A percentile compares a stretch with the other conserved stretches of the same genome.
These are phyloP conservation scores for Pleurotus cornucopiae DNA, from an alignment of 768 basidiomycete genomes.

Conservation along the genomic window DNA sequence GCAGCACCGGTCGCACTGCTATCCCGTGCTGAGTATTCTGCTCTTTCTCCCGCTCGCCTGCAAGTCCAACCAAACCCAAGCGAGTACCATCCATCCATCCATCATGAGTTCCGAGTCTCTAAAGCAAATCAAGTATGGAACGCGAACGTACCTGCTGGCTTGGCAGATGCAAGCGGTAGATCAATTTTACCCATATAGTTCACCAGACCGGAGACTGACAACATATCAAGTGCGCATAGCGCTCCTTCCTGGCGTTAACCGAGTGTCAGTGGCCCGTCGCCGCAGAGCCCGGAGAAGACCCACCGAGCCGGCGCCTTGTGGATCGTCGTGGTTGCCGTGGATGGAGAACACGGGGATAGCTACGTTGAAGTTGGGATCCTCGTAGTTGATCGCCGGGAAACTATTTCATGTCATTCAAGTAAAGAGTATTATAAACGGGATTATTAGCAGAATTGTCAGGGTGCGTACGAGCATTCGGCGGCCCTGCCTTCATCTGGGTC, in stretches of 20 bases:
- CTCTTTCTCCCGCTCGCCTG: too few species aligned
- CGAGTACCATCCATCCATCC: too few species aligned
- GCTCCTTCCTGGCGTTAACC: constrained; percentile 75
- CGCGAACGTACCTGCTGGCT: background rate
- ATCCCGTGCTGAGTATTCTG: constrained; percentile 58
- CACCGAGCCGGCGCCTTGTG: constrained; percentile 91
- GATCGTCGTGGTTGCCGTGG: constrained; percentile 99
- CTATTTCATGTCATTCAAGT: constrained; percentile 32
- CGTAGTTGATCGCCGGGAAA: constrained; percentile 96
- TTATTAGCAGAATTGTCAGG: background rate
- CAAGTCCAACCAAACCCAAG: too few species aligned
- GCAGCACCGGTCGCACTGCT: constrained; percentile 82
- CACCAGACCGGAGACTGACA: constrained; percentile 89
- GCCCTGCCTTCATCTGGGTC: constrained; percentile 91
- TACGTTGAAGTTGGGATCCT: constrained; percentile 93
- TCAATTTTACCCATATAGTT: constrained; percentile 99
- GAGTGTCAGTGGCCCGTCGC: background rate
- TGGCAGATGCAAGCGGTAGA: constrained; percentile 50
- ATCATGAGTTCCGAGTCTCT: background rate
- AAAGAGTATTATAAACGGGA: background rate
- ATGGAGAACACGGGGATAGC: constrained; percentile 98
- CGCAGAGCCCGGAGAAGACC: constrained; percentile 20
- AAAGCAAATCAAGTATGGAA: background rate
- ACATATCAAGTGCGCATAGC: constrained; percentile 89
- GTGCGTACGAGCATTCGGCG: constrained; percentile 72